phyloP scores from a whole-genome alignment of 2,329 filamentous ascomycete genomes.

The Sporothrix euskadiensis region DNA sequence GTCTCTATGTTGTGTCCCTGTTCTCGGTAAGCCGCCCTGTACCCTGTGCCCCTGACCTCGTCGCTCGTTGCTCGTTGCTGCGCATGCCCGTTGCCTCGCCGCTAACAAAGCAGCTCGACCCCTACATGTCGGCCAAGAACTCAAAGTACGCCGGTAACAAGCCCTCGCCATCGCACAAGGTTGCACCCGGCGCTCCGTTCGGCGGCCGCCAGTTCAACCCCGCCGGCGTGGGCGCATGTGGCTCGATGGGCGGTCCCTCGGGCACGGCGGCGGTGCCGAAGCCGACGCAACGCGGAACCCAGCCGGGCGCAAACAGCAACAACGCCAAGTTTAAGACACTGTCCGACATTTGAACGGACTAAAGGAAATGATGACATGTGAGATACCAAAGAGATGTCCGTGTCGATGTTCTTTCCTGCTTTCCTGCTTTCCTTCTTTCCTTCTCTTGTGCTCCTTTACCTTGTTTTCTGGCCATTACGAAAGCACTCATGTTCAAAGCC shows the following conservation, averaged over 20 bases:
- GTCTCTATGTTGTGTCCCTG: conserved; percentile 62
- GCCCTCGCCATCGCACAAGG: conserved; percentile 28
- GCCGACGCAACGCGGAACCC: neutral
- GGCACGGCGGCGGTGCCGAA: neutral
- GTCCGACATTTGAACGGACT: conserved; percentile 50
- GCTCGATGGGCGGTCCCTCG: neutral
- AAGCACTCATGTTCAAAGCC: neutral
- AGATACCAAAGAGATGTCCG: neutral
- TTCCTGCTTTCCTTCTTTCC: neutral
- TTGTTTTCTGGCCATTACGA: neutral
- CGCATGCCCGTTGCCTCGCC: neutral
- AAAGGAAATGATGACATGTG: neutral
- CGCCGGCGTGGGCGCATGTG: neutral
- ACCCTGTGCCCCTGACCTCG: neutral
- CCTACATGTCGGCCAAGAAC: conserved; percentile 60
- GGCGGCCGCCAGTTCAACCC: conserved; percentile 26
- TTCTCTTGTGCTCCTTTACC: neutral
- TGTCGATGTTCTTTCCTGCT: neutral
- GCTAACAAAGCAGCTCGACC: conserved; percentile 52
- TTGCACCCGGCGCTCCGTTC: conserved; percentile 2
- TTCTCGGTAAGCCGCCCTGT: conserved; percentile 54
- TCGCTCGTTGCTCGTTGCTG: too few relatives aligned
- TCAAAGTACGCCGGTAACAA: conserved; percentile 60
- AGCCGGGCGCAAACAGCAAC: conserved; percentile 25
- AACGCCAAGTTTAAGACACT: conserved; percentile 50